Conservation (phyloP, 2,329 filamentous ascomycete species). For the Dactylellina haptotyla region DNA sequence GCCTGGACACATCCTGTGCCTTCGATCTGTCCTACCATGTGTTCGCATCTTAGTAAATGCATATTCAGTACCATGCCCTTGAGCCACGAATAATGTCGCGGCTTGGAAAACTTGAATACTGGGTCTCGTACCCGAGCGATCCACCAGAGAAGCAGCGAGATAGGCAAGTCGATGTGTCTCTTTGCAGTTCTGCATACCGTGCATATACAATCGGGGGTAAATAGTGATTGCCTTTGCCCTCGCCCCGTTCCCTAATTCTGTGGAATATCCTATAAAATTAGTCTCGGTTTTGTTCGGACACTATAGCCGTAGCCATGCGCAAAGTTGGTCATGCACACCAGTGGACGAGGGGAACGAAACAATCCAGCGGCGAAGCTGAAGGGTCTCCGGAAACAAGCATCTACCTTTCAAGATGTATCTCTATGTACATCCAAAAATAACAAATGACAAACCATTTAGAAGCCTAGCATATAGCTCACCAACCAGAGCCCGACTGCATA, state of each 20-base stretch:
- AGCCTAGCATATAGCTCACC: not conserved
- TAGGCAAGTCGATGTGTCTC: not conserved
- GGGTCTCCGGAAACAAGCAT: too few species aligned
- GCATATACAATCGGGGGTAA: not conserved
- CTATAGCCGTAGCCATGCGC: not conserved
- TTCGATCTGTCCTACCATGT: too few species aligned
- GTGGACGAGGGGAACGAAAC: too few species aligned
- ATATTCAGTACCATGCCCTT: too few species aligned
- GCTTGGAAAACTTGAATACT: not conserved
- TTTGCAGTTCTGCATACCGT: not conserved
- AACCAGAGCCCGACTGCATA: not conserved
- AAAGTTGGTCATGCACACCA: not conserved
- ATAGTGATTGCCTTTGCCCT: not conserved
- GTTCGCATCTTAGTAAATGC: not conserved
- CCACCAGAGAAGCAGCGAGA: not conserved
- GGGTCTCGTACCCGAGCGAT: constrained; percentile 2
- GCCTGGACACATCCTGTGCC: too few species aligned
- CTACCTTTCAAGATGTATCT: too few species aligned
- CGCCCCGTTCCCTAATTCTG: not conserved
- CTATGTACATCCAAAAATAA: not conserved
- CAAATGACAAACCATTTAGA: not conserved
- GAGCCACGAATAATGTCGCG: not conserved
- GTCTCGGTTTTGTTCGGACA: constrained; percentile 9
- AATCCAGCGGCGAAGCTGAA: too few species aligned
- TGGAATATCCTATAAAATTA: not conserved